Evolutionary conservation across 2,329 filamentous ascomycete species (phyloP), one percentile per base, ranked within the genome.

Genomic region (Venturia carpophila): DNA sequence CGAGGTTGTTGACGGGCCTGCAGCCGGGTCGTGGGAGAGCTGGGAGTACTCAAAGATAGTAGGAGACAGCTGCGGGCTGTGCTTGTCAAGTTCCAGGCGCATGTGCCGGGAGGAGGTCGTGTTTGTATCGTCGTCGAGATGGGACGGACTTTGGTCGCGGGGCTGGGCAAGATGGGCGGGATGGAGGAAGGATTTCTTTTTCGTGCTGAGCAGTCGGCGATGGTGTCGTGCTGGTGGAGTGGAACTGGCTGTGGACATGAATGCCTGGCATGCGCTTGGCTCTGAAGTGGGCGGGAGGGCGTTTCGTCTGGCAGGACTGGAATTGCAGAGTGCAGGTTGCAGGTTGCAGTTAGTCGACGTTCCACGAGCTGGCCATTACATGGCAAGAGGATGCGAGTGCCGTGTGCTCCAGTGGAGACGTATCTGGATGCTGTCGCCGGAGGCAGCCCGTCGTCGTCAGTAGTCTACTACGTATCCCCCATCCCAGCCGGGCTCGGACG

Each of bases 41-140:
- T 34, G 30, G 52, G 37, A 34, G 52, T 39, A n/a, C 27, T 37
- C 52, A n/a, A 58, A 58, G 27, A 58, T 58, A n/a, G 52, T n/a
- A 5, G 52, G 6, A 9, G 30, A 37, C 1, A 58, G 52, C 13
- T 7, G 52, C 9, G 52, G 52, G 52, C 52, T 58, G 17, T 37
- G 30, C 21, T 24, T 52, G 11, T 52, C 24, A 11, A 52, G 47
- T 21, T 27, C 21, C 24, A 27, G 21, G 47, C 47, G 21, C 47
- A 21, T 15, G 47, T 27, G 17, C 45, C 11, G 47, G 47, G 30
- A 34, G 30, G 30, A 34, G 30, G 3, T 17, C 21, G 24, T 30
- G 49, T 5, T 15, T 24, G 24, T 34, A 24, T 55, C 24, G 49
- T n/a, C 27, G 47, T 10, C 15, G 47, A 52, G 47, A n/a, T 52